Evolutionary conservation across 1,284 basidiomycete genomes (phyloP).

Genomic region (Melampsora americana): DNA sequence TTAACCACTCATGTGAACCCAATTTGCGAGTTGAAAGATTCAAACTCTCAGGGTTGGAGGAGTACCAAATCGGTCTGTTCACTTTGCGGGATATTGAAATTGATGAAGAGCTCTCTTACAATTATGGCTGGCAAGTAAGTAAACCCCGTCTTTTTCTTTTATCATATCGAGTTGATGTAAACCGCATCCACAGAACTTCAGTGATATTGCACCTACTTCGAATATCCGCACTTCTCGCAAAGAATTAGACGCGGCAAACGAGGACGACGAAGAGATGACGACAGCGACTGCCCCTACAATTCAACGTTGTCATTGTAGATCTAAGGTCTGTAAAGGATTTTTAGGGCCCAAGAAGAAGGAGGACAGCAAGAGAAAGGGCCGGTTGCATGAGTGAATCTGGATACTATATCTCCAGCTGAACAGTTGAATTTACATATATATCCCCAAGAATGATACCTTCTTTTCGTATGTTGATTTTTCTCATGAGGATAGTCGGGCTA

Average conservation of each 20-base stretch:
- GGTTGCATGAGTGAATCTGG: too few species aligned
- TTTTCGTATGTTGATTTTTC: too few species aligned
- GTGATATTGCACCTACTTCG: constrained; percentile 41
- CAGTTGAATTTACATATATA: too few species aligned
- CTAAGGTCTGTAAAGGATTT: constrained; percentile 39
- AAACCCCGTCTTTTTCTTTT: not conserved
- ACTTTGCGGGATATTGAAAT: constrained; percentile 38
- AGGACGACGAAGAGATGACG: not conserved
- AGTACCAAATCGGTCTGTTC: constrained; percentile 41
- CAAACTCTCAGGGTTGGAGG: constrained; percentile 38
- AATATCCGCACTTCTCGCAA: constrained; percentile 27
- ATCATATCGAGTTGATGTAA: not conserved
- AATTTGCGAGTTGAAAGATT: constrained; percentile 32
- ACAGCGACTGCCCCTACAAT: constrained; percentile 39
- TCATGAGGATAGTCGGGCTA: too few species aligned
- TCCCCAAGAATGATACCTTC: too few species aligned
- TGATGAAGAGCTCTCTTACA: constrained; percentile 37
- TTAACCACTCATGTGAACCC: constrained; percentile 40
- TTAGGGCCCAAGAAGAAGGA: constrained; percentile 8
- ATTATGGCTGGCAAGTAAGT: constrained; percentile 37
- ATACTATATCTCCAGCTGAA: too few species aligned
- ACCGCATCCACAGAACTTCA: constrained; percentile 18
- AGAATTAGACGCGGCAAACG: not conserved
- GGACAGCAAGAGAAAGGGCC: too few species aligned
- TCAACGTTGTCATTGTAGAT: constrained; percentile 35